phyloP scores from a whole-genome alignment of 2,329 filamentous ascomycete genomes.

The Penicillium sumatraense region DNA sequence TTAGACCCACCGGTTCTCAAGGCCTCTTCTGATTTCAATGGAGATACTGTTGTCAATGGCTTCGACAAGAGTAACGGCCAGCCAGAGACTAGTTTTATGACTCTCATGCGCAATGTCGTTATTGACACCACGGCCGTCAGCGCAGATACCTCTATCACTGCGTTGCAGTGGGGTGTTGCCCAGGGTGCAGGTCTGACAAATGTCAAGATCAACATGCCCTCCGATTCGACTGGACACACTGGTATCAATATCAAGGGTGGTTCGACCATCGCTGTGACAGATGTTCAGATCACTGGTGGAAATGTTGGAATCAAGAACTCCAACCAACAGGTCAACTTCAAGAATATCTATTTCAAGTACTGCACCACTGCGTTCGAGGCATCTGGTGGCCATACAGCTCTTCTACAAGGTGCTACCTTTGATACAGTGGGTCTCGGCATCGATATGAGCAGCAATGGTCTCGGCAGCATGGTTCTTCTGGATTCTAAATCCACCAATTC shows the following conservation, averaged over 20 bases:
- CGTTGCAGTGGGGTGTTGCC: slow-evolving; percentile 40
- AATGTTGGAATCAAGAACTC: slow-evolving; percentile 33
- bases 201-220: slow-evolving; percentile 39
- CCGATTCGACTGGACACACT: slow-evolving; percentile 29
- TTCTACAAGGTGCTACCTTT: slow-evolving; percentile 34
- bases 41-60: slow-evolving; percentile 35
- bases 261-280: slow-evolving; percentile 32
- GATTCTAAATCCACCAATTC: slow-evolving; percentile 32
- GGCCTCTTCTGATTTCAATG: slow-evolving; percentile 28
- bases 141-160: slow-evolving; percentile 23
- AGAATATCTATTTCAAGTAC: slow-evolving; percentile 61
- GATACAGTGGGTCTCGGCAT: slow-evolving; percentile 32
- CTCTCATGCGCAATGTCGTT: slow-evolving; percentile 37
- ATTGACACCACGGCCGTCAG: slow-evolving; percentile 34
- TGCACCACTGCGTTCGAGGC: slow-evolving; percentile 58
- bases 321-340: slow-evolving; percentile 45
- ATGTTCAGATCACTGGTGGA: slow-evolving; percentile 33
- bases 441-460: slow-evolving; percentile 31
- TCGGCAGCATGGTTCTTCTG: slow-evolving; percentile 33
- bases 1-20: slow-evolving; percentile 34
- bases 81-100: slow-evolving; percentile 38
- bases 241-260: slow-evolving; percentile 32
- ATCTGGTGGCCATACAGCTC: slow-evolving; percentile 34
- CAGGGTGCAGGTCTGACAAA: slow-evolving; percentile 40
- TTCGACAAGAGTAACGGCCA: slow-evolving; percentile 27